A percentile compares a stretch with the other conserved stretches of the same genome.
These are phyloP conservation scores for Magnolia changhungtana DNA, from an alignment of 164 flowering plant genomes.

Conservation along the genomic window DNA sequence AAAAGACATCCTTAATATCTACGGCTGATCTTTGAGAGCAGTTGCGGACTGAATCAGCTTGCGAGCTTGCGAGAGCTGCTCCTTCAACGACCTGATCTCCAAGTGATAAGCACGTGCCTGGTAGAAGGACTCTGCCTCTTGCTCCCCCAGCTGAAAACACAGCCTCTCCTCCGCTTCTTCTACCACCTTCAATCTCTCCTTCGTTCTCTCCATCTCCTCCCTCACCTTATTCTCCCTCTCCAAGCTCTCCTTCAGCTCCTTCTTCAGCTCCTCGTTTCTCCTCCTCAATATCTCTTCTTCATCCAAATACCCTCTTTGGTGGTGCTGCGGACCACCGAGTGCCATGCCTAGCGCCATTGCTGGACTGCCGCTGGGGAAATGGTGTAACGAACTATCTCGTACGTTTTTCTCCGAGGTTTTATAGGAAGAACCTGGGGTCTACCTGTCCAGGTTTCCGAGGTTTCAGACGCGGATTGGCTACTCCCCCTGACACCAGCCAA, in stretches of 20 bases:
- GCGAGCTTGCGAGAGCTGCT: conserved; percentile 59
- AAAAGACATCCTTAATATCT: too few relatives aligned
- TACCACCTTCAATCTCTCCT: conserved; percentile 44
- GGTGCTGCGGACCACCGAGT: neutral
- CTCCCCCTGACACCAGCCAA: too few relatives aligned
- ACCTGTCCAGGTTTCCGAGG: conserved; percentile 7
- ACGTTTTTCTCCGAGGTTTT: neutral
- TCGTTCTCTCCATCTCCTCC: conserved; percentile 33
- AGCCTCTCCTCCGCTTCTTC: conserved; percentile 85
- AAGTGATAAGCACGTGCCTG: conserved; percentile 55
- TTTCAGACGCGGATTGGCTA: too few relatives aligned
- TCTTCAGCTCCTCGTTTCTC: conserved; percentile 67
- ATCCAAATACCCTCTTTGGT: neutral
- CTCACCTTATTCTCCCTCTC: conserved; percentile 53
- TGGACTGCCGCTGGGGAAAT: neutral
- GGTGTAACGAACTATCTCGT: too few relatives aligned
- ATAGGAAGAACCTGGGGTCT: neutral
- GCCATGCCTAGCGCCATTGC: conserved; percentile 9
- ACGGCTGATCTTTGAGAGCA: too few relatives aligned
- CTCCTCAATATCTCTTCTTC: conserved; percentile 24
- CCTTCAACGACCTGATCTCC: conserved; percentile 40
- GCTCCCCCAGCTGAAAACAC: conserved; percentile 69
- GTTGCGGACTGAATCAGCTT: conserved; percentile 18
- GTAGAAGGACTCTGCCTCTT: conserved; percentile 71
- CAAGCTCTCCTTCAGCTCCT: conserved; percentile 47